Percentiles rank a stretch among this genome's conserved stretches.
Evolutionary conservation across 129 eudicot species (phyloP).

Genomic region (Lactuca sativa): DNA sequence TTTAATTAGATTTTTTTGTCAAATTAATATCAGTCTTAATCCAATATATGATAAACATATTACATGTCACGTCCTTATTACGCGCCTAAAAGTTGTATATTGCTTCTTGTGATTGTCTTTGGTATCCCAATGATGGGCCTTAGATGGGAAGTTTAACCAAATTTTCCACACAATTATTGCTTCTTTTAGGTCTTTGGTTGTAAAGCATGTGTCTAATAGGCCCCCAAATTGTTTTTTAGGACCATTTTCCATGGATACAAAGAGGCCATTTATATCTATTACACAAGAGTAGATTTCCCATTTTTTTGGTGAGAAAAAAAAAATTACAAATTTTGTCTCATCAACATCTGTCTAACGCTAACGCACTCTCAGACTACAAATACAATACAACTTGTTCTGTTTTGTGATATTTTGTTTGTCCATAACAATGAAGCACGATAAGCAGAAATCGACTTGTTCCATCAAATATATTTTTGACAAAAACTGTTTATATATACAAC

Average conservation of each 20-base stretch:
- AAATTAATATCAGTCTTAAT: too few relatives aligned
- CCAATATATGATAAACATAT: background rate
- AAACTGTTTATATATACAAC: constrained; percentile 36
- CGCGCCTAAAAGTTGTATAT: background rate
- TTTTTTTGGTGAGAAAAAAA: background rate
- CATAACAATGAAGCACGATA: constrained; percentile 6
- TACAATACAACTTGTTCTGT: background rate
- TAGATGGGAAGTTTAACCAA: constrained; percentile 21
- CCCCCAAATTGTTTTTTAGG: background rate
- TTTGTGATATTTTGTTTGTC: too few relatives aligned
- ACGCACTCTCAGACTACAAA: too few relatives aligned
- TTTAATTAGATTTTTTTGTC: too few relatives aligned
- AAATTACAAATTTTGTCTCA: background rate
- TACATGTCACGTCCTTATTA: background rate
- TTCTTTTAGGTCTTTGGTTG: background rate
- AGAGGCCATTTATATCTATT: too few relatives aligned
- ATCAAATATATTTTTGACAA: constrained; percentile 19
- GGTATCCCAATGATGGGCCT: background rate
- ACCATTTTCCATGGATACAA: too few relatives aligned
- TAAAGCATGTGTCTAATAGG: background rate
- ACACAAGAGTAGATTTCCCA: background rate
- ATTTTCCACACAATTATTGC: constrained; percentile 10
- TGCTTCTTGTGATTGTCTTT: background rate
- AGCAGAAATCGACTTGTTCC: background rate
- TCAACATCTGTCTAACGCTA: background rate